phyloP scores from a whole-genome alignment of 768 basidiomycete genomes.

The Termitomyces sp. region DNA sequence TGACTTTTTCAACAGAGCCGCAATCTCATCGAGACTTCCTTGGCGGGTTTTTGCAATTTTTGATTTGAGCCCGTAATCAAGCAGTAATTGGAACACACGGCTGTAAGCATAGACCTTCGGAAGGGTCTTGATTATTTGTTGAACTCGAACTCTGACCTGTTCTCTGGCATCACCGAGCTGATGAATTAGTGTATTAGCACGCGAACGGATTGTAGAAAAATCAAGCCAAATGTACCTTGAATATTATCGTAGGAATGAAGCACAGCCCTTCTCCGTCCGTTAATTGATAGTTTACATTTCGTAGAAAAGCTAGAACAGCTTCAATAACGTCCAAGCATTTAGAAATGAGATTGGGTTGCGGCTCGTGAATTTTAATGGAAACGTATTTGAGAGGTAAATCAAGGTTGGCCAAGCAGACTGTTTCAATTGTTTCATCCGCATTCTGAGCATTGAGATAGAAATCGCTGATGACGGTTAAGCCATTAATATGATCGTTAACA shows the following conservation, averaged over 20 bases:
- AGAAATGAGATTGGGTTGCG: constrained; percentile 83
- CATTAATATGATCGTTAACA: constrained; percentile 87
- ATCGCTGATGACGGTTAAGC: constrained; percentile 67
- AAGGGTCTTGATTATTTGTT: constrained; percentile 78
- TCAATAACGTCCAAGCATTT: constrained; percentile 88
- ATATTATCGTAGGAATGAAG: constrained; percentile 84
- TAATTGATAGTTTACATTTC: constrained; percentile 67
- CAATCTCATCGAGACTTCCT: constrained; percentile 80
- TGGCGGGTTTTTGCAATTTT: constrained; percentile 92
- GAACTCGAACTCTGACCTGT: constrained; percentile 71
- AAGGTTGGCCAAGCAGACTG: constrained; percentile 75
- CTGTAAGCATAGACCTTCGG: constrained; percentile 93
- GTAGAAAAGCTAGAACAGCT: constrained; percentile 70
- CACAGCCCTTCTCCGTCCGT: constrained; percentile 83
- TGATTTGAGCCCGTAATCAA: constrained; percentile 85
- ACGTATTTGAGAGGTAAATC: constrained; percentile 93
- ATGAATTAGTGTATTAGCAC: constrained; percentile 1
- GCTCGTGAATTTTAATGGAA: constrained; percentile 84
- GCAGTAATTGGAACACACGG: constrained; percentile 79
- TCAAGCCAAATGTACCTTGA: constrained; percentile 55
- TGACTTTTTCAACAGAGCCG: constrained; percentile 69
- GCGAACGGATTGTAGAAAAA: neutral
- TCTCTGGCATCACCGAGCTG: constrained; percentile 94
- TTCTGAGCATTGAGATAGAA: constrained; percentile 59
- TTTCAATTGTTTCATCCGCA: constrained; percentile 53